Evolutionary conservation across 768 basidiomycete genomes (phyloP), one percentile per base, ranked within the genome.

Genomic region (Lentinula sp.): DNA sequence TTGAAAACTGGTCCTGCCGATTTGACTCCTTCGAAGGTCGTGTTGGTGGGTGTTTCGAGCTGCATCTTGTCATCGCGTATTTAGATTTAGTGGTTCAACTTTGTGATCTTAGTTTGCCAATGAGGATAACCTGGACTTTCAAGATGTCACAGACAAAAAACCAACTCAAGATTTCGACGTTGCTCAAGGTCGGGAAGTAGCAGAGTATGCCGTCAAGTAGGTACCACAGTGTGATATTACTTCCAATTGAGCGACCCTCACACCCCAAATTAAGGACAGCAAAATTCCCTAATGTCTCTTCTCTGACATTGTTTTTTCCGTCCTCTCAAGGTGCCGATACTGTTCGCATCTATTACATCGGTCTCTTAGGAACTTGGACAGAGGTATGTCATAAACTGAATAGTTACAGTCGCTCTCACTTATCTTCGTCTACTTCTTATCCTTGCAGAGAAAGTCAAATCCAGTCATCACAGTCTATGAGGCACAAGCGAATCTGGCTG

Each of bases 381-480:
- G 84, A 91, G 79, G 91, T 89, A 70, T n/a, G 73, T 37, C 13
- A 28, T 23, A 43, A 23, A 42, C 18, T 20, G 23, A 23, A 43
- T 1, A 36, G 7, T 20, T 51, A 15, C 2, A 35, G 49, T 33
- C 41, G 46, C 7, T 49, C n/a, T 20, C 43, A 28, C 54, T 28
- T 16, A 43, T 39, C 16, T 36, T 28, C 61, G 28, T 49, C 32
- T 64, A 48, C 59, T n/a, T 20, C 56, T 45, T 18, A 18, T 45
- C 41, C 18, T 57, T 43, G 13, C 66, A 95, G 92, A 81, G 88
- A 46, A 93, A 90, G 67, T 77, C 77, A 54, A 83, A 87, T 62
- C 91, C 94, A 0, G 81, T 92, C 42, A 82, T 95, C 59, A 88
- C 93, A 0, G 85, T 96, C 12, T 97, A 96, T 66, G 95, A 97